Evolutionary conservation across 2,329 filamentous ascomycete genomes (phyloP), one percentile per base, ranked within the genome.

Genomic region (Cladophialophora yegresii): DNA sequence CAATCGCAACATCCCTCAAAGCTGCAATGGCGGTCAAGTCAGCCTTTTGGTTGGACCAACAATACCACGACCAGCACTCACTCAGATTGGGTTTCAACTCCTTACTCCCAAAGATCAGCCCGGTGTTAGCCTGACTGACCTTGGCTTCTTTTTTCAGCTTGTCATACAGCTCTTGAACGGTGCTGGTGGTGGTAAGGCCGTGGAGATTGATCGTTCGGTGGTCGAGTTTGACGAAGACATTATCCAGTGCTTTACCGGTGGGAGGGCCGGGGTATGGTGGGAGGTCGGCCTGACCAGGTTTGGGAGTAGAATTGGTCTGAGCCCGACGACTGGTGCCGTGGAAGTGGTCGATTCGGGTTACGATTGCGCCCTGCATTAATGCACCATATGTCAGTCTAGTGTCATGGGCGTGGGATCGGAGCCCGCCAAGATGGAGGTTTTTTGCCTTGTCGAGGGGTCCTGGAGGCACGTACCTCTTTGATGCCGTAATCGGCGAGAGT

Each of bases 211-310:
- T 50, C 16, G 47, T 50, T 22, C 47, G 47, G 13, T 26, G 47
- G 47, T 50, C 47, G 47, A 50, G 47, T 13, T 50, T 50, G 47
- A 50, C 47, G 22, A 50, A 50, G 22, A 50, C 47, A 8, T 50
- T 50, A 4, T 50, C 47, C 20, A 50, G 22, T 4, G 47, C 13
- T 16, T 50, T 50, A 8, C 47, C 47, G 5, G 36, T 43, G 16
- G 47, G 47, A 50, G 13, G 47, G 20, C 47, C 47, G 13, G 47
- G 47, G 47, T 50, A 50, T 7, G 47, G 47, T 13, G 47, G 47
- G 22, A 50, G 47, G 23, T 50, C 26, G 47, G 47, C 20, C 22
- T 50, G 20, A 28, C 12, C 23, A 8, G 20, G 22, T 20, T 50
- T 50, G 22, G 22, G 13, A 7, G 47, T 12, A 22, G 47, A 12